Base-by-base conservation (phyloP, 805 yeast genomes). In the Spathaspora hagerdaliae region DNA sequence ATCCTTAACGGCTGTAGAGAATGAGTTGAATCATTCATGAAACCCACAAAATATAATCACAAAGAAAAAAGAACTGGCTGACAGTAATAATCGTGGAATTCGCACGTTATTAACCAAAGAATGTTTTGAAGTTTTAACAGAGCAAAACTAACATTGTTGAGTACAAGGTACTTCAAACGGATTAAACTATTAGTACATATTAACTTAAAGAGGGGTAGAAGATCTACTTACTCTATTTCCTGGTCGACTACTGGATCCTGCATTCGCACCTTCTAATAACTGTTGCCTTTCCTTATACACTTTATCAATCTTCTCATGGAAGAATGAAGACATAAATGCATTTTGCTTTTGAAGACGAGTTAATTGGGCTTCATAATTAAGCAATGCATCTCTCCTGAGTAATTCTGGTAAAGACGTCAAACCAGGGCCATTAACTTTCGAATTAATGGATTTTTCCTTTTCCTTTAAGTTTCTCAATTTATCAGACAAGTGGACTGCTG, bases 221-320 rank as follows among this genome's bases (percentile, higher is more conserved):
- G 69, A 73, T 35, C 76, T 53, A 51, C 75, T 69, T 5, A 66
- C 57, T 39, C 74, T 55, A 48, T 63, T 66, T 39, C 57, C 63
- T 8, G 66, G 64, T 27, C 75, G 51, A 41, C 63, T 57, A 39
- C 56, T 54, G 1, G 70, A 55, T 2, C 68, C 67, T 12, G 60
- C 47, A 10, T 53, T 51, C 6, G 54, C 49, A 2, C 64, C 52
- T 31, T 70, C 74, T 42, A 68, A 44, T 12, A 64, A 46, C 8
- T 51, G 40, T 14, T 56, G 63, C 36, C 75, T 56, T 50, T 71
- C 75, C 48, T 59, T 61, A 7, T 64, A 56, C 14, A 69, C 41
- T 49, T 61, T 61, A 36, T 69, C 74, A 26, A 69, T 51, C 36
- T 62, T 66, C 41, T 60, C 64, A n/a, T 56, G 43, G 43, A 61